Evolutionary conservation across 495 filamentous ascomycete genomes (phyloP), one percentile per base, ranked within the genome.

Genomic region (Aspergillus incahuasiensis): DNA sequence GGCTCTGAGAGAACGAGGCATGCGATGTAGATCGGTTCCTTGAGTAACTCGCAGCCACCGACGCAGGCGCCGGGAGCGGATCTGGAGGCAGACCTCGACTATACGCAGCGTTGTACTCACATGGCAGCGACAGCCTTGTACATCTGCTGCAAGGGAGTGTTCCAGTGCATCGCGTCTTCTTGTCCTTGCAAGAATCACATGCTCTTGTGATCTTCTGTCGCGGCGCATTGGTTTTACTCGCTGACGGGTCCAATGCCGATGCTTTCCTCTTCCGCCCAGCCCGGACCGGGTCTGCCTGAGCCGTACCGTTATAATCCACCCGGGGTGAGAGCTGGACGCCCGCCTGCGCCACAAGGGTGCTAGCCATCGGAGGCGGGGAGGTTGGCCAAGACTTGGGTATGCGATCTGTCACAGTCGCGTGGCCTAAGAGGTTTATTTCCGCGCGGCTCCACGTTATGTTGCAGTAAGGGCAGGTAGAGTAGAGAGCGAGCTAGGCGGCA

Each of bases 151-250:
- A 78, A 0, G 75, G 74, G n/a, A 75, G 42, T 2, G 74, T 77
- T 25, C 75, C 75, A 0, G 69, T 76, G 47, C 75, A 78, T 22
- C 68, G 66, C 3, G 73, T 75, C 59, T 78, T 78, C 58, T 75
- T 76, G 18, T 65, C 56, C 63, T 78, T 78, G 64, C 75, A 78
- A 34, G 63, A 69, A 60, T 78, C 75, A 62, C 75, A 78, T 40
- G 75, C 75, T 46, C 75, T 58, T 34, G 74, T 78, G 53, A 76
- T 76, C 54, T 74, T 74, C 48, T 71, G 72, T n/a, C 73, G 71
- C 30, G 55, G 55, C 6, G 45, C 60, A 48, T 54, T 55, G 30
- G 52, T 51, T 42, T 65, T 71, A 50, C 58, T 63, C 13, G 62
- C 24, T 13, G 51, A 35, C n/a, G 61, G 39, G 15, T 63, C 64